Percentiles rank a stretch among this genome's conserved stretches.
phyloP scores from a whole-genome alignment of 495 filamentous ascomycete genomes.

The Trichoderma orchidacearum region DNA sequence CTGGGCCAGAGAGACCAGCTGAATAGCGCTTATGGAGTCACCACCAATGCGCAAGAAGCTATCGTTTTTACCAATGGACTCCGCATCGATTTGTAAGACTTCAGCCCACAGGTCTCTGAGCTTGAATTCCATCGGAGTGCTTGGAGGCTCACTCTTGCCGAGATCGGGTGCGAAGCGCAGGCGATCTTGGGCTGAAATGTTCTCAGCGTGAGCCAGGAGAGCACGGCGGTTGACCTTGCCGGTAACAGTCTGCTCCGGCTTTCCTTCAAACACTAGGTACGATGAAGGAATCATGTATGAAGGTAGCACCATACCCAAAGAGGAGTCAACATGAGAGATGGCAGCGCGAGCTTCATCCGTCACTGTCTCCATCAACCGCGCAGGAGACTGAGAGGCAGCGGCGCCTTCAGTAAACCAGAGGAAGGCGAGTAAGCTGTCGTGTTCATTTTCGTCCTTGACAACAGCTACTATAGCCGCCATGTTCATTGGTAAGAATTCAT shows the following conservation, averaged over 20 bases:
- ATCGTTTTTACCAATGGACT: conserved; percentile 13
- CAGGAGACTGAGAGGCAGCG: neutral
- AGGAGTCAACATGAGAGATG: neutral
- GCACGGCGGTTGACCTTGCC: conserved; percentile 49
- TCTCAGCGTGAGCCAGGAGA: conserved; percentile 22
- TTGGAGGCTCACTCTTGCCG: conserved; percentile 9
- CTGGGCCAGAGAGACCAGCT: conserved; percentile 27
- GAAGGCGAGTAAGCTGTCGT: neutral
- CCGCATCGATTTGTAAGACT: conserved; percentile 14
- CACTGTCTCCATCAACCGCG: neutral
- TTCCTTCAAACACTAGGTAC: neutral
- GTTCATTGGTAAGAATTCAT: conserved; percentile 2
- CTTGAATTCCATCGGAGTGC: conserved; percentile 15
- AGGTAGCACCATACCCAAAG: neutral
- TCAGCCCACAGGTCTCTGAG: conserved; percentile 16
- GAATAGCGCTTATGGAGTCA: conserved; percentile 23
- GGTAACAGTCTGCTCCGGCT: conserved; percentile 17
- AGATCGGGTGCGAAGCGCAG: conserved; percentile 11
- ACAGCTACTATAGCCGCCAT: neutral
- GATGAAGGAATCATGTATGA: neutral
- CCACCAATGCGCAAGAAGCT: conserved; percentile 30
- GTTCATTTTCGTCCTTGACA: neutral
- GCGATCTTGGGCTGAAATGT: conserved; percentile 17
- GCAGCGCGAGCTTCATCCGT: neutral
- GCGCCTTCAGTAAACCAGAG: neutral